Percentiles rank a stretch among this genome's conserved stretches.
Evolutionary conservation across 2,329 filamentous ascomycete species (phyloP).

Genomic region (Hirsutella rhossiliensis): DNA sequence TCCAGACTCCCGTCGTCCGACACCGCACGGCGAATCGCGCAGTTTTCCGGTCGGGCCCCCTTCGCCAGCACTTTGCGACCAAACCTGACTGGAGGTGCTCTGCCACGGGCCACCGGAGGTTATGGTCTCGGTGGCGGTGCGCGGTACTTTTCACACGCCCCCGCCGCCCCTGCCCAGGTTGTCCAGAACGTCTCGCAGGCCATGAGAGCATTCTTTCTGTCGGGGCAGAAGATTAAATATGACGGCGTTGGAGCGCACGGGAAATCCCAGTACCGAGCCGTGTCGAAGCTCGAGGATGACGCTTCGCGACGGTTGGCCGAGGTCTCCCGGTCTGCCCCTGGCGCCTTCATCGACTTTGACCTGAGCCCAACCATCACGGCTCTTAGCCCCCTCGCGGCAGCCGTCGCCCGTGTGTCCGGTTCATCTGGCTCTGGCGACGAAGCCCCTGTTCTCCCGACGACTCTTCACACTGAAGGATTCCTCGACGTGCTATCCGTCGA

Average conservation of each 20-base stretch:
- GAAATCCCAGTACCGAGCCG: conserved; percentile 65
- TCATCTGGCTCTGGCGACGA: conserved; percentile 31
- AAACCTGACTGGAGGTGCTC: conserved; percentile 77
- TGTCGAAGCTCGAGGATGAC: conserved; percentile 66
- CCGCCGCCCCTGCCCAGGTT: conserved; percentile 76
- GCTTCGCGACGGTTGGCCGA: conserved; percentile 54
- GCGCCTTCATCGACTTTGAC: conserved; percentile 80
- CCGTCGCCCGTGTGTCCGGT: conserved; percentile 31
- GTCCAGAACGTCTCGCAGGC: conserved; percentile 92
- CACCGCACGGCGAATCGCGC: conserved; percentile 38
- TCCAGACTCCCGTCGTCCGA: conserved; percentile 35
- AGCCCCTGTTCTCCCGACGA: conserved; percentile 35
- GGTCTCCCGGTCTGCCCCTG: conserved; percentile 45
- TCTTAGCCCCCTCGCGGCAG: conserved; percentile 56
- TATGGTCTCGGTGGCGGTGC: conserved; percentile 65
- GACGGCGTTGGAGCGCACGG: conserved; percentile 65
- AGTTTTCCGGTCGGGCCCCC: conserved; percentile 63
- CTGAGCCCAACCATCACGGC: conserved; percentile 85
- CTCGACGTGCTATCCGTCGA: conserved; percentile 77
- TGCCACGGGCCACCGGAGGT: conserved; percentile 80
- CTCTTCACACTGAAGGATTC: conserved; percentile 71
- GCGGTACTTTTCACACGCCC: conserved; percentile 82
- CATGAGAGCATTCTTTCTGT: conserved; percentile 84
- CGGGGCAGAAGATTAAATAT: conserved; percentile 77
- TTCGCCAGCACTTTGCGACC: conserved; percentile 84